Evolutionary conservation across 73 alveolate genomes (phyloP).

Genomic region (Diophrys sp.): DNA sequence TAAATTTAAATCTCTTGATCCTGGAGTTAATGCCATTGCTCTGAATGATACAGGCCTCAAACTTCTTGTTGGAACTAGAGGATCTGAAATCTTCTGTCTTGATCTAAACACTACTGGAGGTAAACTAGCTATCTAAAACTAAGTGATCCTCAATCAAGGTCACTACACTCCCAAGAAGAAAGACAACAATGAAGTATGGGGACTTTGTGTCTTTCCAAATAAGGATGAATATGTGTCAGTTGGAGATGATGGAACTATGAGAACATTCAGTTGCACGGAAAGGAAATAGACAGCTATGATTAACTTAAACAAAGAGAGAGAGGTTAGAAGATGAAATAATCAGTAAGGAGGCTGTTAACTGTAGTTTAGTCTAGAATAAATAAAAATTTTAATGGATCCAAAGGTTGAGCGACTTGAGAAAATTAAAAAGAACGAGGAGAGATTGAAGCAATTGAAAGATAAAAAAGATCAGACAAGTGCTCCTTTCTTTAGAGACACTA

Average conservation of each 20-base stretch:
- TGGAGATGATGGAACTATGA: constrained; percentile 84
- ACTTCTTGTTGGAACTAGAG: constrained; percentile 80
- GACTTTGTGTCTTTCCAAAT: constrained; percentile 60
- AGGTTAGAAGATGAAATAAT: too few species aligned
- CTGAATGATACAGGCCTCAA: constrained; percentile 69
- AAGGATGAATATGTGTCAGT: constrained; percentile 48
- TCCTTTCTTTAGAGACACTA: constrained; percentile 30
- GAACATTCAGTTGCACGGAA: constrained; percentile 58
- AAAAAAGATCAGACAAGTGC: neutral
- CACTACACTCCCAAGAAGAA: constrained; percentile 55
- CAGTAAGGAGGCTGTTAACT: too few species aligned
- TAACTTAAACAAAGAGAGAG: constrained; percentile 16
- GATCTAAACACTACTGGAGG: constrained; percentile 54
- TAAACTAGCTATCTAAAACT: neutral
- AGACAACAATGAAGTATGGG: constrained; percentile 84
- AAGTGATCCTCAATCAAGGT: constrained; percentile 29
- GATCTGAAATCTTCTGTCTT: constrained; percentile 74
- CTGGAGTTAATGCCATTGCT: constrained; percentile 76
- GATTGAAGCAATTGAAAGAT: neutral
- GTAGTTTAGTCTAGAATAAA: too few species aligned
- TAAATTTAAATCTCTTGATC: constrained; percentile 48
- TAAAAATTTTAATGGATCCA: too few species aligned
- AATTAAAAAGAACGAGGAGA: neutral
- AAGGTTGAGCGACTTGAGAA: neutral
- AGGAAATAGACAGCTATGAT: constrained; percentile 17